Evolutionary conservation across 2,329 filamentous ascomycete genomes (phyloP).

Genomic region (Aspergillus nomiae): DNA sequence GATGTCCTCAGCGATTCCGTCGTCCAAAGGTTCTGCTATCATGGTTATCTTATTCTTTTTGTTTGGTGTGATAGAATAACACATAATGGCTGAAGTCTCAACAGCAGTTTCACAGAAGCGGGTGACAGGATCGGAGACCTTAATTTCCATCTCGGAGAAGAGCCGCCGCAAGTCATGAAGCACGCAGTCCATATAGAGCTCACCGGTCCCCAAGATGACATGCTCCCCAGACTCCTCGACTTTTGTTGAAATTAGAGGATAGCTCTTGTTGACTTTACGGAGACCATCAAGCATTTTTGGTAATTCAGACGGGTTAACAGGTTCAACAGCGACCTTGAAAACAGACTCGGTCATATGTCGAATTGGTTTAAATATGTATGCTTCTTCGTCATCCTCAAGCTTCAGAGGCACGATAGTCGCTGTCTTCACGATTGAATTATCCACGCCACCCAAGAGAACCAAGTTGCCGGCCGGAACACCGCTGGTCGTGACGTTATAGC

Average conservation of each 20-base stretch:
- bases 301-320: slow-evolving; percentile 95
- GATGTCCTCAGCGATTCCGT: slow-evolving; percentile 93
- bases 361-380: slow-evolving; percentile 91
- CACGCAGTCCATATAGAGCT: slow-evolving; percentile 99
- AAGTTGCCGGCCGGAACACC: slow-evolving; percentile 93
- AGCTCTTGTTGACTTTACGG: slow-evolving; percentile 96
- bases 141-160: slow-evolving; percentile 99
- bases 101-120: slow-evolving; percentile 97
- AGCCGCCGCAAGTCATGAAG: slow-evolving; percentile 87
- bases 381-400: slow-evolving; percentile 84
- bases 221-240: slow-evolving; percentile 98
- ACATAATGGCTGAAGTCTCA: slow-evolving; percentile 96
- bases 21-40: slow-evolving; percentile 93
- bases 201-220: slow-evolving; percentile 89
- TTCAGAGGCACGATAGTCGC: slow-evolving; percentile 83
- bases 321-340: slow-evolving; percentile 96
- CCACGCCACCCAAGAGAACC: slow-evolving; percentile 87
- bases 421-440: slow-evolving; percentile 98
- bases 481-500: slow-evolving; percentile 89
- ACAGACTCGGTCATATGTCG: slow-evolving; percentile 96
- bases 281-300: slow-evolving; percentile 98
- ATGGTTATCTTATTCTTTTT: slow-evolving; percentile 99
- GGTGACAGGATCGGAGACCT: slow-evolving; percentile 96
- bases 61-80: slow-evolving; percentile 95
- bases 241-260: slow-evolving; percentile 92